Percentiles rank a stretch among this genome's conserved stretches.
Evolutionary conservation across 139 green algal genomes (phyloP).

Genomic region (Chlorella ohadii): DNA sequence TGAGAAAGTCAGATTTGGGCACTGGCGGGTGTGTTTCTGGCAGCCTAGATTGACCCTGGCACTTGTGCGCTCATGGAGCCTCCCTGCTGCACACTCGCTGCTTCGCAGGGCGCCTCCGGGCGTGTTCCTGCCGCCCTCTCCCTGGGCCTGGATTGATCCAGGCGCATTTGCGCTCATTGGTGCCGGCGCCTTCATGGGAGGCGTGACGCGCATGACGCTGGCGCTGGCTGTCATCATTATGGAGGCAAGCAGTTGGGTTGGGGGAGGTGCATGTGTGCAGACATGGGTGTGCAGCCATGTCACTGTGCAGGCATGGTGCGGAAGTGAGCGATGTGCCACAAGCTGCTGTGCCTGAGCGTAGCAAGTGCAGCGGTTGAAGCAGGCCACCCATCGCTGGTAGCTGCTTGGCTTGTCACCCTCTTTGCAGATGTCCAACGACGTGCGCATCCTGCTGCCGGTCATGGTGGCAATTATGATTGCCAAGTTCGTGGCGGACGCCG

Average conservation of each 20-base stretch:
- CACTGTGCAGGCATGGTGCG: too few species aligned
- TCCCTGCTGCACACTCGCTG: background rate
- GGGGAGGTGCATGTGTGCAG: too few species aligned
- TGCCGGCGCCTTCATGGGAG: conserved; percentile 90
- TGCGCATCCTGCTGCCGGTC: conserved; percentile 90
- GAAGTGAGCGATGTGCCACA: too few species aligned
- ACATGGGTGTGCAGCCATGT: too few species aligned
- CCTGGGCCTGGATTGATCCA: conserved; percentile 89
- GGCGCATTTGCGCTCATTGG: conserved; percentile 91
- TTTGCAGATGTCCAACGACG: conserved; percentile 77
- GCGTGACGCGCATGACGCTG: conserved; percentile 89
- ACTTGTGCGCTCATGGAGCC: too few species aligned
- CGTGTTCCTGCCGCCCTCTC: conserved; percentile 64
- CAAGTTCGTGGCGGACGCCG: conserved; percentile 84
- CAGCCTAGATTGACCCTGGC: too few species aligned
- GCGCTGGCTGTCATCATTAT: conserved; percentile 93
- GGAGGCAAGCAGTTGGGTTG: conserved; percentile 61
- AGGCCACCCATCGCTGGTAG: too few species aligned
- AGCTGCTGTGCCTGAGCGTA: too few species aligned
- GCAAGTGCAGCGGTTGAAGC: too few species aligned
- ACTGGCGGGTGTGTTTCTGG: too few species aligned
- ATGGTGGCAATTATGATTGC: conserved; percentile 86
- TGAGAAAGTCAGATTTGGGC: too few species aligned
- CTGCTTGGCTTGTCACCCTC: background rate
- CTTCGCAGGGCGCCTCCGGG: conserved; percentile 55